phyloP scores from a whole-genome alignment of 768 basidiomycete genomes.

The Russula earlei region DNA sequence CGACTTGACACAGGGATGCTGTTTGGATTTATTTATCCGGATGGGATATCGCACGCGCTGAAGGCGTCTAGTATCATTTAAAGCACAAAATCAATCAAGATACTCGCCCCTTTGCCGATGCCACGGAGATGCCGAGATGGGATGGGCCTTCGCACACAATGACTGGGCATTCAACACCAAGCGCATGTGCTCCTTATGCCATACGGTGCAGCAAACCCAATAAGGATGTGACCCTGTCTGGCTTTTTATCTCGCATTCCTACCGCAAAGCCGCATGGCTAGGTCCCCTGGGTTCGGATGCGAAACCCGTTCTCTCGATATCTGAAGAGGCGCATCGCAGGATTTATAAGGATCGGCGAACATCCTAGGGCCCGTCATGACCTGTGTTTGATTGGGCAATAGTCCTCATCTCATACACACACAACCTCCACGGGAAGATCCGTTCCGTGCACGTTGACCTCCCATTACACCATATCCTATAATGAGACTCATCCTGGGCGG shows the following conservation, averaged over 20 bases:
- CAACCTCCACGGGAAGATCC: neutral
- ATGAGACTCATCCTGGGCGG: neutral
- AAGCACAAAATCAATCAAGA: slow-evolving; percentile 1
- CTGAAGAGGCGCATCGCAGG: neutral
- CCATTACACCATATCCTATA: slow-evolving; percentile 3
- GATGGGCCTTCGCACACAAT: neutral
- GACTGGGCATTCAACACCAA: neutral
- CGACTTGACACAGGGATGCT: slow-evolving; percentile 6
- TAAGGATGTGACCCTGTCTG: slow-evolving; percentile 5
- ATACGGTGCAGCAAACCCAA: slow-evolving; percentile 1
- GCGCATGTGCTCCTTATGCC: neutral
- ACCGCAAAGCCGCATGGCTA: slow-evolving; percentile 5
- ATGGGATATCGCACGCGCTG: slow-evolving; percentile 8
- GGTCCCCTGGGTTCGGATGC: neutral
- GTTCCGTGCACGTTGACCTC: neutral
- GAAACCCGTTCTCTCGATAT: slow-evolving; percentile 3
- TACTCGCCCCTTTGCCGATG: neutral
- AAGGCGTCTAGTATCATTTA: slow-evolving; percentile 3
- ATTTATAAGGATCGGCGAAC: slow-evolving; percentile 10
- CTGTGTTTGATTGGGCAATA: slow-evolving; percentile 2
- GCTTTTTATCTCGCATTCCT: slow-evolving; percentile 1
- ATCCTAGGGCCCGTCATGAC: neutral
- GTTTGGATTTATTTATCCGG: slow-evolving; percentile 3
- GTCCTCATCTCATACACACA: neutral
- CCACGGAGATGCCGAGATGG: neutral